Base-by-base conservation (phyloP, 2,329 filamentous ascomycete species). In the Trichoderma guizhouense region DNA sequence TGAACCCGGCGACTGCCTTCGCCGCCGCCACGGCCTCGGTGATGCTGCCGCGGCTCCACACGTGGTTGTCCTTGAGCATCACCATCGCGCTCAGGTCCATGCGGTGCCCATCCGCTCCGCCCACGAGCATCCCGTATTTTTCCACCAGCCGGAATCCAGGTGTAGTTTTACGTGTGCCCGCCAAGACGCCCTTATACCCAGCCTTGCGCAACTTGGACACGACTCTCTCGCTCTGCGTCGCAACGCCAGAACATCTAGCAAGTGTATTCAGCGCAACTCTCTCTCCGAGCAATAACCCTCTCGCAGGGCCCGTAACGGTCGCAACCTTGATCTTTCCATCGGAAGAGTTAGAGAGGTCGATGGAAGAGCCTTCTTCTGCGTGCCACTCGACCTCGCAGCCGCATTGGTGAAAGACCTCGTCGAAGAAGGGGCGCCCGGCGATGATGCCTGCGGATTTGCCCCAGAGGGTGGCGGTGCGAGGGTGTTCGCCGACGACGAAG, bases 51-150 rank as follows among this genome's bases (percentile, higher is more conserved):
- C 92, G 91, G 74, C 93, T 94, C 92, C 95, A 98, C 71, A 99
- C 92, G 83, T 99, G 96, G 83, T 99, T 99, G 83, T 99, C 96
- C 85, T 99, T 99, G 75, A 99, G 87, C 96, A 99, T 99, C 71
- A 95, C 95, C 96, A 99, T 98, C 75, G 91, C 89, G 80, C 90
- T 93, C 71, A 99, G 86, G 81, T 99, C 96, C 83, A 97, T 93
- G 36, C 96, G 87, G 82, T 99, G 96, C 3, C 91, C 89, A 82
- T 99, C 96, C 18, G 94, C 95, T 12, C 96, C 96, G 71, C 95
- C 96, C 18, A 97, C 92, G 26, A 98, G 85, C 92, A 99, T 98
- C 76, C 94, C 96, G 82, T 99, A 99, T 84, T 99, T 99, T 83
- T 99, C 96, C 11, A 98, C 95, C 5, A 98, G 84, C 12, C 96